A percentile compares a stretch with the other conserved stretches of the same genome.
Evolutionary conservation across 2,329 filamentous ascomycete genomes (phyloP).

Genomic region (Pestalotiopsis sp.): DNA sequence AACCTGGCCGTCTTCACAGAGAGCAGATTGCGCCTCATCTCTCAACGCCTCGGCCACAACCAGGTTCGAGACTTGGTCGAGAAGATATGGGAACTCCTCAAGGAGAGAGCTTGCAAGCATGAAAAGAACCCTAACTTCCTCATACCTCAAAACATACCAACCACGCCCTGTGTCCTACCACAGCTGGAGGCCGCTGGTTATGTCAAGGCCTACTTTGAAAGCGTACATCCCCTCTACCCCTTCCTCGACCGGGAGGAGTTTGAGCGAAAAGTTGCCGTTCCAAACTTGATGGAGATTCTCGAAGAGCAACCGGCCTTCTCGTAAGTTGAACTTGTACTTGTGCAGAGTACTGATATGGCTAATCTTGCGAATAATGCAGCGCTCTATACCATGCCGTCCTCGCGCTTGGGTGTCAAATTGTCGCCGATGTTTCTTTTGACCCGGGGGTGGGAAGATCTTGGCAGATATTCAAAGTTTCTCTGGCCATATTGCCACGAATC

Average conservation of each 20-base stretch:
- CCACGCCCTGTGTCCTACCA: background rate
- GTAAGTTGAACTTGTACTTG: background rate
- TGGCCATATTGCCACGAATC: constrained; percentile 3
- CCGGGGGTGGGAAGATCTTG: background rate
- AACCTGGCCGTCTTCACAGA: constrained; percentile 10
- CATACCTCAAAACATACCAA: background rate
- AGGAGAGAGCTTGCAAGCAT: background rate
- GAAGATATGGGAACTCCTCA: background rate
- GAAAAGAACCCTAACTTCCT: background rate
- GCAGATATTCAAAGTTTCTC: constrained; percentile 5
- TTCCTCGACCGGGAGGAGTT: constrained; percentile 1
- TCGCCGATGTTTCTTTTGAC: constrained; percentile 8
- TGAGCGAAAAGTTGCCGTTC: background rate
- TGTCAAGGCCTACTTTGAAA: constrained; percentile 8
- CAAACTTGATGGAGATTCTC: background rate
- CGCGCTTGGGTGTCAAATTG: constrained; percentile 6
- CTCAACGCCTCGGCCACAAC: constrained; percentile 11
- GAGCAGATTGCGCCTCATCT: constrained; percentile 10
- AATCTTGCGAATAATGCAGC: background rate
- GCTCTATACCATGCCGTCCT: constrained; percentile 10
- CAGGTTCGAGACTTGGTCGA: constrained; percentile 9
- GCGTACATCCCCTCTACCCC: constrained; percentile 6
- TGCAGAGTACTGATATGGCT: background rate
- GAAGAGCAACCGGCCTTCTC: constrained; percentile 6
- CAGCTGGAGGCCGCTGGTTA: background rate